Percentiles rank a stretch among this genome's conserved stretches.
Evolutionary conservation across 2,329 filamentous ascomycete genomes (phyloP).

Genomic region (Diaporthe ilicicola): DNA sequence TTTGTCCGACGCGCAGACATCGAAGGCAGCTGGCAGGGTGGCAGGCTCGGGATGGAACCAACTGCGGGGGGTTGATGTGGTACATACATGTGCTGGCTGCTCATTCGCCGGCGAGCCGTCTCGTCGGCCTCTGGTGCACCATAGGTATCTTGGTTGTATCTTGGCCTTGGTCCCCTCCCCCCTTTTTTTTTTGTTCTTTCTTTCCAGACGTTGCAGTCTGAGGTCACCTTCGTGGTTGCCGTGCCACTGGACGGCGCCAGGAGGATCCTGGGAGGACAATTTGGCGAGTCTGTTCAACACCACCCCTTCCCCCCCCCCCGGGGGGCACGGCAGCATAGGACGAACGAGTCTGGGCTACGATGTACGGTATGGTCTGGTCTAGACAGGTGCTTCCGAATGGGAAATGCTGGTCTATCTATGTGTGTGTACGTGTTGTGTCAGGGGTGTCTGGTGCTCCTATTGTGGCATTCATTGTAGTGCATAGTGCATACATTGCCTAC

Average conservation of each 20-base stretch:
- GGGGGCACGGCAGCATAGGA: neutral
- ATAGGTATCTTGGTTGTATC: neutral
- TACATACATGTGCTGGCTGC: neutral
- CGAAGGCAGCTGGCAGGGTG: too few species aligned
- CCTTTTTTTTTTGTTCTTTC: too few species aligned
- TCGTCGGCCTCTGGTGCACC: neutral
- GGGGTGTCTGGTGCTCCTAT: neutral
- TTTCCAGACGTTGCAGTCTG: neutral
- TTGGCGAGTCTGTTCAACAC: neutral
- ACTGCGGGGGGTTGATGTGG: neutral
- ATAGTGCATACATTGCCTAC: neutral
- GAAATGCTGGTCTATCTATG: too few species aligned
- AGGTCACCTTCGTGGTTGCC: neutral
- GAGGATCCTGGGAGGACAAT: neutral
- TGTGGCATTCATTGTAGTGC: too few species aligned
- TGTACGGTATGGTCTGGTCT: too few species aligned
- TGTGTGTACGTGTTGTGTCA: neutral
- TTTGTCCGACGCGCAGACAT: neutral
- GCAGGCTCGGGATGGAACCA: neutral
- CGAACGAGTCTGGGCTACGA: neutral
- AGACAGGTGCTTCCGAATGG: too few species aligned
- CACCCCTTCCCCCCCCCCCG: too few species aligned
- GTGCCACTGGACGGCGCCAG: neutral
- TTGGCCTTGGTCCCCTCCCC: too few species aligned
- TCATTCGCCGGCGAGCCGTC: neutral